Evolutionary conservation across 768 basidiomycete species (phyloP).

Genomic region (Melanogaster broomeanus): DNA sequence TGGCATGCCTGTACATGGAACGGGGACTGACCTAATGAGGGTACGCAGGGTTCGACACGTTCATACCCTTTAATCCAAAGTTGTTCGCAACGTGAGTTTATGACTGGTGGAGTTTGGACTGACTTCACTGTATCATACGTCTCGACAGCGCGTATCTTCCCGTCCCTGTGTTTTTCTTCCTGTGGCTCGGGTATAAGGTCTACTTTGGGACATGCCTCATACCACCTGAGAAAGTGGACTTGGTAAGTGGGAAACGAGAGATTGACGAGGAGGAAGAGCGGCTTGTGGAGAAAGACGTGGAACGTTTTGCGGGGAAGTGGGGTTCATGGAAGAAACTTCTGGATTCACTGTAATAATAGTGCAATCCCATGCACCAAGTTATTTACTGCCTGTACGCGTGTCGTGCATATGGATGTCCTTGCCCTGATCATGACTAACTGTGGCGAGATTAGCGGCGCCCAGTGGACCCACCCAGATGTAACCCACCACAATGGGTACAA

Average conservation of each 20-base stretch:
- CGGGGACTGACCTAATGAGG: too few relatives aligned
- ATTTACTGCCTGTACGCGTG: too few relatives aligned
- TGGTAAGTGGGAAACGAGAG: conserved; percentile 57
- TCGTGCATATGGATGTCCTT: too few relatives aligned
- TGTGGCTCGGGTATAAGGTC: conserved; percentile 39
- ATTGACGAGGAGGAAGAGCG: conserved; percentile 65
- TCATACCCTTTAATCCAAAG: conserved; percentile 49
- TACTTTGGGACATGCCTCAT: conserved; percentile 36
- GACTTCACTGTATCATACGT: too few relatives aligned
- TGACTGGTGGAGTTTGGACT: not conserved
- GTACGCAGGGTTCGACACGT: conserved; percentile 39
- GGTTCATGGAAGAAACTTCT: conserved; percentile 26
- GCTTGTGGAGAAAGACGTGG: conserved; percentile 44
- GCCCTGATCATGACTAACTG: too few relatives aligned
- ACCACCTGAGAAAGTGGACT: conserved; percentile 53
- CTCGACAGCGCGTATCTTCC: conserved; percentile 28
- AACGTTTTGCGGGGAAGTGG: conserved; percentile 11
- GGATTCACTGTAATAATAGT: conserved; percentile 18
- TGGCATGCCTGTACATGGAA: too few relatives aligned
- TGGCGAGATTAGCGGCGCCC: too few relatives aligned
- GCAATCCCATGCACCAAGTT: too few relatives aligned
- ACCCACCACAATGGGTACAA: not conserved
- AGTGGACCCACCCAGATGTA: too few relatives aligned
- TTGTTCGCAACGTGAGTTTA: conserved; percentile 57
- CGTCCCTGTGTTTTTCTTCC: conserved; percentile 34